These are phyloP conservation scores for Nowakowskiella sp. DNA, from an alignment of 192 early-diverging fungal genomes.

Conservation along the genomic window DNA sequence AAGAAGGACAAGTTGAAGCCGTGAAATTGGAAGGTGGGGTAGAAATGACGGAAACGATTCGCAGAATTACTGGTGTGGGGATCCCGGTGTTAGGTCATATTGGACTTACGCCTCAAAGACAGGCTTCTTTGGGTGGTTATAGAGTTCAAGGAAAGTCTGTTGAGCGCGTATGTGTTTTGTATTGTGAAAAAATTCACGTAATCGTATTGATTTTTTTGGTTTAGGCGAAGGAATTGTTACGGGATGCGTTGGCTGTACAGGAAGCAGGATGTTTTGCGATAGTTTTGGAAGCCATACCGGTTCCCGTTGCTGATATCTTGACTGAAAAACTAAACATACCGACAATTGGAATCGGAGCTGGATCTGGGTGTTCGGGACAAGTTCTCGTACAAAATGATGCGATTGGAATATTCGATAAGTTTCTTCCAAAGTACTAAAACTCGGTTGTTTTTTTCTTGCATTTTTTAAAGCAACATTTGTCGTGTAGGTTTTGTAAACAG, in stretches of 20 bases:
- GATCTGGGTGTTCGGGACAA: constrained; percentile 79
- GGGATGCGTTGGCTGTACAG: constrained; percentile 85
- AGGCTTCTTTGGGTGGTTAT: constrained; percentile 79
- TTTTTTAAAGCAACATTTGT: neutral
- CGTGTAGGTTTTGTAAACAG: constrained; percentile 73
- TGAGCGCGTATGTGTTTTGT: constrained; percentile 43
- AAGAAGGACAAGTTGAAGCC: constrained; percentile 85
- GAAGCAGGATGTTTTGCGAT: constrained; percentile 84
- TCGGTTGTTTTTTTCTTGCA: neutral
- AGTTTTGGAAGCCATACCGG: constrained; percentile 88
- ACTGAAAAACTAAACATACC: constrained; percentile 72
- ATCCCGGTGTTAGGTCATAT: constrained; percentile 94
- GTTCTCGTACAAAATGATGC: constrained; percentile 89
- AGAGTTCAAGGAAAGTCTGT: constrained; percentile 86
- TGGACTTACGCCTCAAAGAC: constrained; percentile 91
- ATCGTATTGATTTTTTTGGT: too few relatives aligned
- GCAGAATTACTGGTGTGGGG: constrained; percentile 72
- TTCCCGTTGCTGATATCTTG: constrained; percentile 77
- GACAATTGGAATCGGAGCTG: constrained; percentile 98
- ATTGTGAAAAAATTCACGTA: too few relatives aligned
- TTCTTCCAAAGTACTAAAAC: constrained; percentile 64
- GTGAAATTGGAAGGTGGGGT: constrained; percentile 94
- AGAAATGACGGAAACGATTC: constrained; percentile 71
- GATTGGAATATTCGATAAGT: constrained; percentile 85
- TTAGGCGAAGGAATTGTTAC: constrained; percentile 64